Base-by-base conservation (phyloP, 495 filamentous ascomycete genomes). In the Neurospora sp. region DNA sequence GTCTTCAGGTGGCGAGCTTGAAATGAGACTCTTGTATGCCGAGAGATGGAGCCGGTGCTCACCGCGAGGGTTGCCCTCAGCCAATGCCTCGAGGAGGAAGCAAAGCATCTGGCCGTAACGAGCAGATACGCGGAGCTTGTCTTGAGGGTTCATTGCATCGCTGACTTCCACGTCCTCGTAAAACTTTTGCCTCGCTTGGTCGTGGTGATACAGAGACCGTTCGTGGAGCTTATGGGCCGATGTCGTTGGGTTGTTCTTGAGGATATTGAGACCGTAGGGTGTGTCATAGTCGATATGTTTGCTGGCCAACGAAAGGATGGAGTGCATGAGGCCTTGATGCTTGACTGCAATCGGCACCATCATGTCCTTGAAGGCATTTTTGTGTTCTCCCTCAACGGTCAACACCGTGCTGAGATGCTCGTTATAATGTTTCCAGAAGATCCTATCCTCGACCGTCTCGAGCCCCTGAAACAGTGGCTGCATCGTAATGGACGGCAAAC, bases 261-360 rank as follows among this genome's bases (percentile, higher is more conserved):
- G 77, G 27, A 87, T 75, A 70, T 86, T 84, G 37, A 79, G 70
- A 70, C 85, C 86, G 69, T 87, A 86, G 18, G 83, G 82, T 0
- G 84, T 85, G 6, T 82, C 81, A 75, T 85, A 89, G 79, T 89
- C 87, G 71, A 97, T 86, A 76, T 97, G 94, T 71, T 91, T 94
- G 71, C 92, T 92, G 10, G 94, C 92, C 7, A 97, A 87, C 70
- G 92, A 94, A 72, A 97, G 88, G 70, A 97, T 89, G 40, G 93
- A 96, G 81, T 97, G 94, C 94, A 97, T 97, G 54, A 97, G 85
- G 16, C 94, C 93, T 69, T 89, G 87, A 78, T 97, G 92, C 72
- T 91, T 86, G 14, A 93, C 89, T 0, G 94, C 94, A 86, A 97
- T 92, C 35, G 93, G 92, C 9, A 97, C 86, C 70, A 97, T 85